These are phyloP conservation scores for Lineolata rhizophorae DNA, from an alignment of 495 filamentous ascomycete species.

Conservation along the genomic window DNA sequence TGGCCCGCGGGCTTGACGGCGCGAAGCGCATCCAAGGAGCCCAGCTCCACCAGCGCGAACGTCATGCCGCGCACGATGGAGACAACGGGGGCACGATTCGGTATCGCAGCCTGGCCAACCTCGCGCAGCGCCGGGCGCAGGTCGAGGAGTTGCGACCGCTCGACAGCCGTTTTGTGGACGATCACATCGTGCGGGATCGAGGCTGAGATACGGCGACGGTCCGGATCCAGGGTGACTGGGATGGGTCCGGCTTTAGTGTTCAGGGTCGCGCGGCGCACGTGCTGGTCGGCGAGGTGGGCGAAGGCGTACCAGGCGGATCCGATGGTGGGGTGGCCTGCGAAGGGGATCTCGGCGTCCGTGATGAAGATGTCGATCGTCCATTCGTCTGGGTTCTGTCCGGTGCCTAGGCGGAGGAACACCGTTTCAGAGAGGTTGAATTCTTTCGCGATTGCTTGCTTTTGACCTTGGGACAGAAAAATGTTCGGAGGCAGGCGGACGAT, in stretches of 20 bases:
- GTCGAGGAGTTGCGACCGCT: conserved; percentile 9
- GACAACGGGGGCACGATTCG: conserved; percentile 25
- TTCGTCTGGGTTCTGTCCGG: too few relatives aligned
- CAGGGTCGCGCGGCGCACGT: conserved; percentile 8
- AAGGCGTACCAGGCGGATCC: too few relatives aligned
- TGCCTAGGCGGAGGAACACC: conserved; percentile 36
- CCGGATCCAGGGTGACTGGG: conserved; percentile 20
- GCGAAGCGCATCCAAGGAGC: conserved; percentile 22
- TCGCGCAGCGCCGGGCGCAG: conserved; percentile 11
- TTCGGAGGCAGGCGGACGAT: conserved; percentile 29
- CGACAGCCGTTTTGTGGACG: conserved; percentile 28
- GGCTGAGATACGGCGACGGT: conserved; percentile 24
- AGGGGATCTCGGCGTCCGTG: conserved; percentile 36
- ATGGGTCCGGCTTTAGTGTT: conserved; percentile 42
- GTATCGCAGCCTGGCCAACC: conserved; percentile 13
- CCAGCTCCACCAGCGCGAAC: conserved; percentile 33
- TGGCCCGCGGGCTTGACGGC: conserved; percentile 6
- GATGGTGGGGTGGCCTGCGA: conserved; percentile 62
- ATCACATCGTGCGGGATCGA: conserved; percentile 43
- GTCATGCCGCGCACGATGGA: conserved; percentile 53
- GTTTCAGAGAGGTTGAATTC: conserved; percentile 82
- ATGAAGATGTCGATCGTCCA: conserved; percentile 53
- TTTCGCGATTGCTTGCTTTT: conserved; percentile 41
- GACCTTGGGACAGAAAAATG: conserved; percentile 20
- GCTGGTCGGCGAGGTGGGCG: conserved; percentile 20